These are phyloP conservation scores for Cryptococcus sp. DNA, from an alignment of 1,284 basidiomycete species.

Conservation along the genomic window DNA sequence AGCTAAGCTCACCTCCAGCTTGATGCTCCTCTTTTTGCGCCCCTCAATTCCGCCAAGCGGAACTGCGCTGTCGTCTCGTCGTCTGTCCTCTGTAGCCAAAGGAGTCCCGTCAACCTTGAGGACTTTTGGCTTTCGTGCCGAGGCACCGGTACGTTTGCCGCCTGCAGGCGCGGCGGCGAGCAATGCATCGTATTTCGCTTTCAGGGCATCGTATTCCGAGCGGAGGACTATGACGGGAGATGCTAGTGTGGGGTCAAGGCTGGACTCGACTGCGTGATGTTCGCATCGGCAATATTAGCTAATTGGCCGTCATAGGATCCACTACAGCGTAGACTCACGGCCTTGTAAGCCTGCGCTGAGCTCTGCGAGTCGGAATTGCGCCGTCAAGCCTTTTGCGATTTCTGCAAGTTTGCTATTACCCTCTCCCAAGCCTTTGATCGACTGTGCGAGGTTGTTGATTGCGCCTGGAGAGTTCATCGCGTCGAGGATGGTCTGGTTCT, in stretches of 20 bases:
- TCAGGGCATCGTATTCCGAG: conserved; percentile 42
- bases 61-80: neutral
- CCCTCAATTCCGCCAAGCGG: conserved; percentile 9
- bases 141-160: neutral
- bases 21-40: conserved; percentile 44
- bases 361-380: conserved; percentile 10
- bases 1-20: conserved; percentile 39
- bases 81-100: neutral
- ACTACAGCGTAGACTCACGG: neutral
- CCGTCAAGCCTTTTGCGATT: conserved; percentile 32
- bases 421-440: conserved; percentile 34
- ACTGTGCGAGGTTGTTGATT: conserved; percentile 33
- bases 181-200: conserved; percentile 40
- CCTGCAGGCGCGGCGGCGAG: conserved; percentile 7
- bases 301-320: neutral
- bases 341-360: neutral
- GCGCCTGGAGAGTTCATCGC: conserved; percentile 32
- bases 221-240: conserved; percentile 29
- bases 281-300: neutral
- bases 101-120: neutral
- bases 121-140: conserved; percentile 1
- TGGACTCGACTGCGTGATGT: neutral
- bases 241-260: conserved; percentile 25
- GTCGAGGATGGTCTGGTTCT: conserved; percentile 31
- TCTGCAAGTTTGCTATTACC: conserved; percentile 38